phyloP scores from a whole-genome alignment of 805 yeast species.

The Hanseniaspora pseudoguilliermondii region DNA sequence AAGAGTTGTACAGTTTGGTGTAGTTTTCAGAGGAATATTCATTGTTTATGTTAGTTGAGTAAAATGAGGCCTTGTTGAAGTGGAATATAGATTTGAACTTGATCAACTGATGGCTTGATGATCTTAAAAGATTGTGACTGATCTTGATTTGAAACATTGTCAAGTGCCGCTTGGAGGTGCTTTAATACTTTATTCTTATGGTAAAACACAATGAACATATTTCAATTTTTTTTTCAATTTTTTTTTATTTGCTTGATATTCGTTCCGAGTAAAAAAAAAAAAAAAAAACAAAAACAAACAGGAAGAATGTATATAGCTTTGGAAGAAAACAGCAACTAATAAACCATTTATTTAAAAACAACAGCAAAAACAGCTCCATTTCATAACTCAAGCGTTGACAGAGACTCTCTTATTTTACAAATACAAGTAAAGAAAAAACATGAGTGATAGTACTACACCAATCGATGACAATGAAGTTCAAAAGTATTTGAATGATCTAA shows the following conservation, averaged over 20 bases:
- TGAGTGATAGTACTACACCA: not conserved
- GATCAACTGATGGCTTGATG: not conserved
- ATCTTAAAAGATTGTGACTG: not conserved
- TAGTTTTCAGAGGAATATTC: conserved; percentile 3
- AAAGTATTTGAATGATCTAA: not conserved
- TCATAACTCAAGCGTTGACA: too few relatives aligned
- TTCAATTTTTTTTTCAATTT: not conserved
- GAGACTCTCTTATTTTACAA: too few relatives aligned
- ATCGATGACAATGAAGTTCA: not conserved
- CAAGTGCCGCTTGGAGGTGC: not conserved
- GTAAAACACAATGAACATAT: too few relatives aligned
- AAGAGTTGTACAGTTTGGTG: not conserved
- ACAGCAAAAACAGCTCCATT: too few relatives aligned
- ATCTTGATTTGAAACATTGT: not conserved
- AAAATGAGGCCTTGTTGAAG: not conserved
- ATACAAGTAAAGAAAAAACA: not conserved
- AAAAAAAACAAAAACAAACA: too few relatives aligned
- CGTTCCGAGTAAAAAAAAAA: too few relatives aligned
- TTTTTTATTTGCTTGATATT: too few relatives aligned
- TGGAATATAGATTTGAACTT: not conserved
- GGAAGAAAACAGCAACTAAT: too few relatives aligned
- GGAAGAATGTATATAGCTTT: too few relatives aligned
- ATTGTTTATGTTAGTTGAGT: not conserved
- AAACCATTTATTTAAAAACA: too few relatives aligned
- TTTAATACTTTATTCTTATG: too few relatives aligned